phyloP scores from a whole-genome alignment of 2,329 filamentous ascomycete species.

The Trematosphaeria pertusa region DNA sequence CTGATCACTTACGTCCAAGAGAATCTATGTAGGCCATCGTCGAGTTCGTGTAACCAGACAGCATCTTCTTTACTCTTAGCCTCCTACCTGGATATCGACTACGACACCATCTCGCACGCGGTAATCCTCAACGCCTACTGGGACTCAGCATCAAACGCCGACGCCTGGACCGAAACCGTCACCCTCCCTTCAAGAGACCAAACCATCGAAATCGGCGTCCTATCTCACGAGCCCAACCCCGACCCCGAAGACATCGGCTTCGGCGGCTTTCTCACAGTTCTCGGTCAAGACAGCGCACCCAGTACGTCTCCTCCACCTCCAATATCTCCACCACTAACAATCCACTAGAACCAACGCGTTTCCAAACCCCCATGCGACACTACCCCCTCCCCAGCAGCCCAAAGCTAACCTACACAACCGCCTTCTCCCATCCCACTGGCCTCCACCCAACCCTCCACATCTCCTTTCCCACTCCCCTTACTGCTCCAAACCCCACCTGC shows the following conservation, averaged over 20 bases:
- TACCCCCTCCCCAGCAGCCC: constrained; percentile 59
- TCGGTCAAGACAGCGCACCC: constrained; percentile 76
- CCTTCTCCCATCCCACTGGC: constrained; percentile 75
- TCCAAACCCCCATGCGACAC: constrained; percentile 87
- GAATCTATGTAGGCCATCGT: constrained; percentile 58
- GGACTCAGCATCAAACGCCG: constrained; percentile 43
- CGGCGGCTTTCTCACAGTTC: constrained; percentile 77
- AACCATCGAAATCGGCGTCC: constrained; percentile 80
- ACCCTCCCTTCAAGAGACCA: constrained; percentile 46
- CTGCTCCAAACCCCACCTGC: constrained; percentile 61
- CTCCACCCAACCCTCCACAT: constrained; percentile 83
- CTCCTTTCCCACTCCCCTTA: constrained; percentile 64
- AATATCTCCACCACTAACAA: constrained; percentile 8
- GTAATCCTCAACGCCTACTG: constrained; percentile 72
- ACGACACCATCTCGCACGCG: constrained; percentile 70
- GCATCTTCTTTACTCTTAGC: constrained; percentile 60
- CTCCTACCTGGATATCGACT: constrained; percentile 77
- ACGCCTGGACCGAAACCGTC: constrained; percentile 57
- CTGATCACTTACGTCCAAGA: constrained; percentile 63
- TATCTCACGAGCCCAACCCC: constrained; percentile 69
- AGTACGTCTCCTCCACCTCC: constrained; percentile 49
- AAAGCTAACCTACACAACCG: constrained; percentile 68
- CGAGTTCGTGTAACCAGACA: constrained; percentile 59
- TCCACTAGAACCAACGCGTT: constrained; percentile 71
- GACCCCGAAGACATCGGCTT: constrained; percentile 79